Evolutionary conservation across 345 rosid genomes (phyloP).

Genomic region (Barbarea vulgaris): DNA sequence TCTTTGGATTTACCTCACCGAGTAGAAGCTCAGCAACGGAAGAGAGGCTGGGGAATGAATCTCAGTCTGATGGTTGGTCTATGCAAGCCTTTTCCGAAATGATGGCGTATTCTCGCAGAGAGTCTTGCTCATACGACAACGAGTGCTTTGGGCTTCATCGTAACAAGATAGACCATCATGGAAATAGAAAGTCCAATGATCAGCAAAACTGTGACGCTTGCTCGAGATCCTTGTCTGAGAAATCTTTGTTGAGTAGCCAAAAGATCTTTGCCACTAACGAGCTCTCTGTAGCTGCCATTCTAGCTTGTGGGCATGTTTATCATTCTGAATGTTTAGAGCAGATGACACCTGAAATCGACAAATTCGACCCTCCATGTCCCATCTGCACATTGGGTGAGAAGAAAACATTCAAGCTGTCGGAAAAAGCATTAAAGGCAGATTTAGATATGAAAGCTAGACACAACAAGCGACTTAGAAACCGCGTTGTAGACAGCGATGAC

Average conservation of each 20-base stretch:
- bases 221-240: slow-evolving; percentile 66
- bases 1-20: slow-evolving; percentile 35
- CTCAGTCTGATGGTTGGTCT: slow-evolving; percentile 79
- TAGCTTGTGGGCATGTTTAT: slow-evolving; percentile 85
- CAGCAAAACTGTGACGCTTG: slow-evolving; percentile 83
- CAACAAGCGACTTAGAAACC: slow-evolving; percentile 62
- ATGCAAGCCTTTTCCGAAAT: slow-evolving; percentile 80
- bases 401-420: slow-evolving; percentile 66
- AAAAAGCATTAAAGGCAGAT: slow-evolving; percentile 74
- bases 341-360: slow-evolving; percentile 71
- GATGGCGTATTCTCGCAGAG: slow-evolving; percentile 64
- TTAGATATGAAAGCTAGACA: slow-evolving; percentile 63
- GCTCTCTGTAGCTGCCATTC: slow-evolving; percentile 68
- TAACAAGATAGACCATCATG: slow-evolving; percentile 50
- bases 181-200: slow-evolving; percentile 51
- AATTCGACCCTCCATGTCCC: slow-evolving; percentile 88
- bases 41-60: slow-evolving; percentile 46
- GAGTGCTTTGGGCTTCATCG: slow-evolving; percentile 48
- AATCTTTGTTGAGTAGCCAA: slow-evolving; percentile 70
- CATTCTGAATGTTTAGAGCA: slow-evolving; percentile 95
- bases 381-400: slow-evolving; percentile 85
- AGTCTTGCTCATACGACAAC: slow-evolving; percentile 67
- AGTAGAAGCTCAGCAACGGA: slow-evolving; percentile 35
- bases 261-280: slow-evolving; percentile 65
- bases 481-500: slow-evolving; percentile 62